Percentiles rank a stretch among this genome's conserved stretches.
Conservation (phyloP, 2,329 filamentous ascomycete species). For the Stemphylium lycopersici region DNA sequence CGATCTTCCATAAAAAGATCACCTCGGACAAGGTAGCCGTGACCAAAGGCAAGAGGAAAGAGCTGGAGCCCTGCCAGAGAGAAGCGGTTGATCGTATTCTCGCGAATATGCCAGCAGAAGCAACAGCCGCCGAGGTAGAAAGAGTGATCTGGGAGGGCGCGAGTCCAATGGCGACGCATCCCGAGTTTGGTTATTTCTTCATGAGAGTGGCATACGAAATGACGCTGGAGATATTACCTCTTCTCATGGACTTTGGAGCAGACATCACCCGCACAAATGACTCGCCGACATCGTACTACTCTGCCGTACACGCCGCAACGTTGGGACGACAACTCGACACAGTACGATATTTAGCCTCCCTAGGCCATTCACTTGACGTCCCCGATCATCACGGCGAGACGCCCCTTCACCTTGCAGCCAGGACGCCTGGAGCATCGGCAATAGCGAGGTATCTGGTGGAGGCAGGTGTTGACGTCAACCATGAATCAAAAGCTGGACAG, state of each 20-base stretch:
- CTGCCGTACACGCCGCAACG: constrained; percentile 38
- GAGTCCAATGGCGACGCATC: constrained; percentile 37
- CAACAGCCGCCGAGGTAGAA: constrained; percentile 34
- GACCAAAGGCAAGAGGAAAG: constrained; percentile 33
- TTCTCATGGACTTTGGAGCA: constrained; percentile 40
- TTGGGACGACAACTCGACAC: constrained; percentile 34
- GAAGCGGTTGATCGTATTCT: constrained; percentile 39
- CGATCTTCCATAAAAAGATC: constrained; percentile 34
- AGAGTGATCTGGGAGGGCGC: constrained; percentile 40
- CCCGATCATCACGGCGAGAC: constrained; percentile 38
- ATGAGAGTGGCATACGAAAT: constrained; percentile 39
- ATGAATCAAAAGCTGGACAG: constrained; percentile 24
- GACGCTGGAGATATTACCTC: constrained; percentile 27
- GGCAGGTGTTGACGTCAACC: constrained; percentile 41
- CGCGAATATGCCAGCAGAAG: constrained; percentile 31
- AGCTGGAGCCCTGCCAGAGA: constrained; percentile 31
- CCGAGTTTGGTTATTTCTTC: constrained; percentile 38
- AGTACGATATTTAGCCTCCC: constrained; percentile 33
- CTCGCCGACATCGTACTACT: constrained; percentile 24
- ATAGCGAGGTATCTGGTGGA: constrained; percentile 39
- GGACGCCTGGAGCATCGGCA: constrained; percentile 31
- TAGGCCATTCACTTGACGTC: constrained; percentile 36
- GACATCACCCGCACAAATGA: constrained; percentile 29
- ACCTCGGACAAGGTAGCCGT: constrained; percentile 40
- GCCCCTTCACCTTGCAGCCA: constrained; percentile 40